phyloP scores from a whole-genome alignment of 805 yeast genomes.

The Starmerella asiatica region DNA sequence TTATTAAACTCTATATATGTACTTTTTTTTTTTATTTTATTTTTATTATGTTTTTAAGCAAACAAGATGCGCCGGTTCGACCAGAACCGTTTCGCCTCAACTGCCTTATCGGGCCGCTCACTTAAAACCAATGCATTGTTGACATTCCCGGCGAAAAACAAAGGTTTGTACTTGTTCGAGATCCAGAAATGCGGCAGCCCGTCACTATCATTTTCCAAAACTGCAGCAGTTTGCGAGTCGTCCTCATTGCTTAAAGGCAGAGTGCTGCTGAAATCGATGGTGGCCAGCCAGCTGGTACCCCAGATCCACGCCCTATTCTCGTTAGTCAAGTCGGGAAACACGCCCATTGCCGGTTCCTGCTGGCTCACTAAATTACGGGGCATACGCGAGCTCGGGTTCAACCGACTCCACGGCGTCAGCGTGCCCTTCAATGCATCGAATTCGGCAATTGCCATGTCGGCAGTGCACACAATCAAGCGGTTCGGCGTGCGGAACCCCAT shows the following conservation, averaged over 20 bases:
- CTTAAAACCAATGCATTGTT: slow-evolving; percentile 48
- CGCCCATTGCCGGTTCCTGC: slow-evolving; percentile 60
- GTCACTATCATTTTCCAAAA: slow-evolving; percentile 9
- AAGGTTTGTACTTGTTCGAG: slow-evolving; percentile 60
- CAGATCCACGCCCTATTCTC: slow-evolving; percentile 60
- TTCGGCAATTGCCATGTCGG: slow-evolving; percentile 65
- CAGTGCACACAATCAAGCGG: slow-evolving; percentile 51
- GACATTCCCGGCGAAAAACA: slow-evolving; percentile 46
- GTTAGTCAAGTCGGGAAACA: slow-evolving; percentile 38
- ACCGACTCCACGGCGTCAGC: slow-evolving; percentile 63
- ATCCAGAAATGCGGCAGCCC: slow-evolving; percentile 41
- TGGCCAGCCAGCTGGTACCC: slow-evolving; percentile 72
- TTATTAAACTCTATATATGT: slow-evolving; percentile 18
- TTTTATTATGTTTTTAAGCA: background rate
- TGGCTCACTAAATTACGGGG: slow-evolving; percentile 49
- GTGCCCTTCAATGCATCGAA: slow-evolving; percentile 33
- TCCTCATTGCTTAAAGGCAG: slow-evolving; percentile 34
- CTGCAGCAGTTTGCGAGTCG: slow-evolving; percentile 30
- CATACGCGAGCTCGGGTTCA: slow-evolving; percentile 50
- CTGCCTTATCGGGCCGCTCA: slow-evolving; percentile 54
- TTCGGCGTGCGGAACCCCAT: slow-evolving; percentile 39
- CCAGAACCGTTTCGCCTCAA: slow-evolving; percentile 29
- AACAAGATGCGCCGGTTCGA: slow-evolving; percentile 17
- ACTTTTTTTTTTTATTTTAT: background rate
- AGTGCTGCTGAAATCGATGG: slow-evolving; percentile 50